Evolutionary conservation across 106 monocot species (phyloP), one percentile per base, ranked within the genome.

Genomic region (Dendrobium catenatum): DNA sequence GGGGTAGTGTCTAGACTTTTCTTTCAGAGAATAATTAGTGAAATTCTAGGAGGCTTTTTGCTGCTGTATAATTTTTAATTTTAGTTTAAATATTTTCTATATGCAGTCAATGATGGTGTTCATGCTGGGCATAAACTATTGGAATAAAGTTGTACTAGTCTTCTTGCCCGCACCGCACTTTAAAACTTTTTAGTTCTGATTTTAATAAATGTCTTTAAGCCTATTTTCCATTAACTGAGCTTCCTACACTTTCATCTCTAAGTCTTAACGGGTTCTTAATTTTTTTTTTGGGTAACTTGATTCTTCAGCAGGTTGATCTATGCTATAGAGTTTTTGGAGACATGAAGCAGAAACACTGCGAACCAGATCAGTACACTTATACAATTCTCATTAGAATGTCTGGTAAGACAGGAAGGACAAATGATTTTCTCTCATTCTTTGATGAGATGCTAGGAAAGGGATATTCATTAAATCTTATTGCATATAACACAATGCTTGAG

Each of bases 341-440:
- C 80, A 99, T 99, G 99, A 99, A 91, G 79, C 86, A 64, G 9
- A 89, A 84, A 47, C 81, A 91, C 72, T 99, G 99, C 84, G 86
- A 90, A 46, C 93, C 95, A 29, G 99, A 99, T 85, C 84, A 79
- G 68, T 95, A 89, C 78, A 95, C 95, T 77, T 99, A 99, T 61
- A 99, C 93, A 46, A 95, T 92, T 82, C 88, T 99, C 29, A 91
- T 95, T 51, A 87, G 95, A 86, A 95, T 99, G 95, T 75, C 89
- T 80, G 99, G 99, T 80, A 87, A 87, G 73, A 78, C 73, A 16
- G 93, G 93, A 80, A 95, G 85, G 61, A 83, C 70, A 29, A 83
- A 88, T 82, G 89, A 93, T 13, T 78, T 83, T 48, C 58, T 99
- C 26, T 84, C 85, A 18, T 89, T 87, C 55, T 93, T 90, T 76